These are phyloP conservation scores for Nicotiana undulata DNA, from an alignment of 257 asterid genomes.

Conservation along the genomic window DNA sequence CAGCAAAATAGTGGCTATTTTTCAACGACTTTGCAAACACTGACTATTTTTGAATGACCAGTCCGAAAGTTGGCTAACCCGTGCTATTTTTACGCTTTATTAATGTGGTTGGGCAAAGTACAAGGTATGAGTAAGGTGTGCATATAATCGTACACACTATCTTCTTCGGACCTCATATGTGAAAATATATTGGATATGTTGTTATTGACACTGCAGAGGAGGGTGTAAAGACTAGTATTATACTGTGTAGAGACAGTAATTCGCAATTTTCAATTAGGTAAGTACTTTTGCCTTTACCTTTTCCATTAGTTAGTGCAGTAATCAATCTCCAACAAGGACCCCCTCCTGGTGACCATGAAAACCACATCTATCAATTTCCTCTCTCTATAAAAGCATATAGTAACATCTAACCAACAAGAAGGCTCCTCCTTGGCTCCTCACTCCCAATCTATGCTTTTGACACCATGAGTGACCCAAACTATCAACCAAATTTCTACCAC, in stretches of 20 bases:
- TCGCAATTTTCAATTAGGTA: not conserved
- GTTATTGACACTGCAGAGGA: too few relatives aligned
- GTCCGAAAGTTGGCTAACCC: too few relatives aligned
- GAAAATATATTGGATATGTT: too few relatives aligned
- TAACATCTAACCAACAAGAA: not conserved
- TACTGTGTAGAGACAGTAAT: not conserved
- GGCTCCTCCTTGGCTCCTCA: conserved; percentile 18
- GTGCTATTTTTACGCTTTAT: too few relatives aligned
- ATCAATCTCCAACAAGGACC: not conserved
- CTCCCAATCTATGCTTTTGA: conserved; percentile 3
- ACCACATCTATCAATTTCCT: not conserved
- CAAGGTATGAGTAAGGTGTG: rapidly evolving
- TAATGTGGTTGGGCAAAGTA: too few relatives aligned
- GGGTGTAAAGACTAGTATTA: too few relatives aligned
- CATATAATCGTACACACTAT: too few relatives aligned
- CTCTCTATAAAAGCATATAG: conserved; percentile 27
- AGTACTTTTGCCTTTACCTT: conserved; percentile 4
- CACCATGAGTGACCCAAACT: conserved; percentile 60
- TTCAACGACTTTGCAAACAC: too few relatives aligned
- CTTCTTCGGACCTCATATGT: rapidly evolving
- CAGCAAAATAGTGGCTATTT: too few relatives aligned
- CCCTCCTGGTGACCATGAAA: not conserved
- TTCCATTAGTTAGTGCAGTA: not conserved
- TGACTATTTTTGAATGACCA: too few relatives aligned
- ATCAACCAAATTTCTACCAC: conserved; percentile 19